A percentile compares a stretch with the other conserved stretches of the same genome.
phyloP scores from a whole-genome alignment of 257 asterid species.

The Solanum peruvianum region DNA sequence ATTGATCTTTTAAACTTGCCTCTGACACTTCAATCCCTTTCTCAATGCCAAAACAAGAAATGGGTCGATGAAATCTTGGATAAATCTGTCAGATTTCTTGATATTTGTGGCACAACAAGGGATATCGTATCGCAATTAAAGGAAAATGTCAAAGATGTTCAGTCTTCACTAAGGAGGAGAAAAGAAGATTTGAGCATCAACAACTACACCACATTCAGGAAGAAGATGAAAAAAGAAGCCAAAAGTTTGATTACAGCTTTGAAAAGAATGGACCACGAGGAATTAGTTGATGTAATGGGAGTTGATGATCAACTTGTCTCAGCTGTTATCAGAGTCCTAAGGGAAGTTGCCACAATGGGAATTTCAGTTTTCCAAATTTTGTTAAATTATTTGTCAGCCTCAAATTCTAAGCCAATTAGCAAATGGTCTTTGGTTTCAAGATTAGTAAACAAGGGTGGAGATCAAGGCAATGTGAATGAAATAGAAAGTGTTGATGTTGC shows the following conservation, averaged over 20 bases:
- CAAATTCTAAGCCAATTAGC: background rate
- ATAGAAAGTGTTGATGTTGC: background rate
- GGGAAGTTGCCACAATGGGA: background rate
- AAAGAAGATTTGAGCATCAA: background rate
- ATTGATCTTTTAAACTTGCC: constrained; percentile 3
- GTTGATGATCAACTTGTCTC: constrained; percentile 1
- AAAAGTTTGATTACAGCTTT: background rate
- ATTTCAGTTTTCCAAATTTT: background rate
- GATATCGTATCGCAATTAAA: background rate
- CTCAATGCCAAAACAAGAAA: constrained; percentile 1
- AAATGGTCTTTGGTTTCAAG: constrained; percentile 6
- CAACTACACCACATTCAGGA: constrained; percentile 4
- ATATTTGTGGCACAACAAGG: constrained; percentile 3
- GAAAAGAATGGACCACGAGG: background rate
- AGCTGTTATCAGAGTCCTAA: constrained; percentile 2
- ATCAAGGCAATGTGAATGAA: background rate
- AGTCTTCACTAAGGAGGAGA: background rate
- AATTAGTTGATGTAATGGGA: background rate
- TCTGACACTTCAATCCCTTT: constrained; percentile 1
- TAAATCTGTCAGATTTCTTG: constrained; percentile 2
- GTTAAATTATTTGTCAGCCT: background rate
- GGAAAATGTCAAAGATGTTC: constrained; percentile 1
- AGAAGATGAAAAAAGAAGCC: constrained; percentile 5
- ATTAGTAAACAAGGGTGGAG: background rate
- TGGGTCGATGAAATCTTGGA: constrained; percentile 5